These are phyloP conservation scores for Pterocarpus macrocarpus DNA, from an alignment of 306 rosid genomes.

Conservation along the genomic window DNA sequence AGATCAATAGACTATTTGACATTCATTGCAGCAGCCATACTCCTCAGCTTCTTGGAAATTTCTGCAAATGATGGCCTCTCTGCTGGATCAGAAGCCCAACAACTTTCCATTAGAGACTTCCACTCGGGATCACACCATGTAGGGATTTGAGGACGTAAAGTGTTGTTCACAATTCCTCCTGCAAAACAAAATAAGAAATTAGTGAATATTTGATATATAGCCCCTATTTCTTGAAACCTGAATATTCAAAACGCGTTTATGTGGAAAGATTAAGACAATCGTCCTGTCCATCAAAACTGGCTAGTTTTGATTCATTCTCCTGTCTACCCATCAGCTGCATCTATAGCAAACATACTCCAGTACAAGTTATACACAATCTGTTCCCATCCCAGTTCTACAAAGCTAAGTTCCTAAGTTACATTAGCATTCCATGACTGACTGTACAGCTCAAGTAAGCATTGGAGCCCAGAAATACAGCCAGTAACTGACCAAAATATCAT, in stretches of 20 bases:
- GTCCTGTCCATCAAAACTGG: not conserved
- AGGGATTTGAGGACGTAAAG: slow-evolving; percentile 90
- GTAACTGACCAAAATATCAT: not conserved
- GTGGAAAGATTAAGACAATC: not conserved
- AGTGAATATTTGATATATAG: slow-evolving; percentile 14
- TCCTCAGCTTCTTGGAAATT: slow-evolving; percentile 96
- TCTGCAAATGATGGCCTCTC: slow-evolving; percentile 92
- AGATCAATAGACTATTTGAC: slow-evolving; percentile 67
- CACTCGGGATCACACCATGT: slow-evolving; percentile 99
- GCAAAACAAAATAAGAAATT: slow-evolving; percentile 43
- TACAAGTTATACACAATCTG: not conserved
- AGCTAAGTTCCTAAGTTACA: slow-evolving; percentile 2
- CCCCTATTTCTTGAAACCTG: not conserved
- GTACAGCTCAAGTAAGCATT: slow-evolving; percentile 18
- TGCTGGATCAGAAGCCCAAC: slow-evolving; percentile 91
- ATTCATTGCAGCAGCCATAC: slow-evolving; percentile 94
- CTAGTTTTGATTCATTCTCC: slow-evolving; percentile 4
- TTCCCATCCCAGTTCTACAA: slow-evolving; percentile 16
- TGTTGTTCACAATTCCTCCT: slow-evolving; percentile 97
- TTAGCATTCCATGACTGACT: slow-evolving; percentile 13
- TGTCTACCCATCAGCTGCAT: not conserved
- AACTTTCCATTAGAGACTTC: slow-evolving; percentile 95
- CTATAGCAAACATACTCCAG: not conserved
- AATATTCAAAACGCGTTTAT: not conserved
- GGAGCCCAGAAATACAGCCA: not conserved